A percentile compares a stretch with the other conserved stretches of the same genome.
Evolutionary conservation across 306 rosid species (phyloP).

Genomic region (Trifolium fragiferum): DNA sequence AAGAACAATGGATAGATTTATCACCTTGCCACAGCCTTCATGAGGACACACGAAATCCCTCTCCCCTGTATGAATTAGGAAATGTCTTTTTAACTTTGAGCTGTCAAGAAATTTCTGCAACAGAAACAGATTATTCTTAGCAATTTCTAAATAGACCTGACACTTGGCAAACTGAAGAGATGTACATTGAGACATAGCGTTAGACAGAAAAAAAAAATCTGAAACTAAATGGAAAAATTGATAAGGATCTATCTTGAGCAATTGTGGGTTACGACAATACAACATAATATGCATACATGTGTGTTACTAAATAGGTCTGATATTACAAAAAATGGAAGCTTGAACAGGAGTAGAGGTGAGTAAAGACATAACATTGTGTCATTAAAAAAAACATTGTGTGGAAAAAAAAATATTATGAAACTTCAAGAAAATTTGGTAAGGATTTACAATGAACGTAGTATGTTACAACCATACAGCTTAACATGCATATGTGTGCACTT

Average conservation of each 20-base stretch:
- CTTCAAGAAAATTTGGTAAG: neutral
- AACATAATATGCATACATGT: constrained; percentile 21
- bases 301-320: neutral
- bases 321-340: neutral
- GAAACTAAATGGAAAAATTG: neutral
- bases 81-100: constrained; percentile 96
- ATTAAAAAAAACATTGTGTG: neutral
- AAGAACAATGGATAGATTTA: constrained; percentile 44
- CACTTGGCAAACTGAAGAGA: constrained; percentile 37
- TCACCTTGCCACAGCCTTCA: constrained; percentile 99
- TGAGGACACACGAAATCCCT: constrained; percentile 90
- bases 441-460: neutral
- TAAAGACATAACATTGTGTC: neutral
- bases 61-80: constrained; percentile 94
- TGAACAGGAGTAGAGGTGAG: neutral
- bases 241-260: neutral
- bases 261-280: neutral
- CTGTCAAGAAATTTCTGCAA: constrained; percentile 98
- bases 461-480: neutral
- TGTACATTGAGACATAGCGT: constrained; percentile 8
- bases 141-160: constrained; percentile 69
- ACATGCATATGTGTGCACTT: neutral
- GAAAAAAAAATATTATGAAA: neutral
- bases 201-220: neutral
- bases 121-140: constrained; percentile 48